These are phyloP conservation scores for Eucalyptus camaldulensis DNA, from an alignment of 345 rosid species.

Conservation along the genomic window DNA sequence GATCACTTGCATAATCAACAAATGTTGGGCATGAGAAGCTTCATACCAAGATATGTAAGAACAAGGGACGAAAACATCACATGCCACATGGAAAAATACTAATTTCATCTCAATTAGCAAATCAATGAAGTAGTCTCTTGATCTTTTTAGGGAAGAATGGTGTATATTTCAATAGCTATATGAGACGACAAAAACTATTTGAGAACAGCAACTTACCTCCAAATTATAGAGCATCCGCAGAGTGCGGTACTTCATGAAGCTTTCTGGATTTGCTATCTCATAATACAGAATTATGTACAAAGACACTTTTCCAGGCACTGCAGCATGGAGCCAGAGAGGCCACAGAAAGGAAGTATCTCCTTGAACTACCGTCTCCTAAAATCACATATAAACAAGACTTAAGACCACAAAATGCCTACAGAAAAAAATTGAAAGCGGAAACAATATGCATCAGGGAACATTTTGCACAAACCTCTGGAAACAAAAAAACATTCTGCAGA, in stretches of 20 bases:
- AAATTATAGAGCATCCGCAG: conserved; percentile 69
- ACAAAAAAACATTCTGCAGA: conserved; percentile 36
- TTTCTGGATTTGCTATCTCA: conserved; percentile 69
- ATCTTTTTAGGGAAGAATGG: neutral
- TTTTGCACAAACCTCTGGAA: conserved; percentile 67
- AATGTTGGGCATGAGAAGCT: neutral
- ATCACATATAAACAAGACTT: conserved; percentile 1
- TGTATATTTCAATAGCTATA: neutral
- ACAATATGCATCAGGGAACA: neutral
- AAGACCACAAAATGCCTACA: neutral
- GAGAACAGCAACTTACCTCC: conserved; percentile 37
- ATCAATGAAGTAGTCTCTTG: neutral
- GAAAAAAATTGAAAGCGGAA: neutral
- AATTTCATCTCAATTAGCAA: neutral
- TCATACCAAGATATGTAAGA: neutral
- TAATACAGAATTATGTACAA: conserved; percentile 64
- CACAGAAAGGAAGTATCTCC: conserved; percentile 52
- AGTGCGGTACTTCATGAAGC: conserved; percentile 74
- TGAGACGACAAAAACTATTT: neutral
- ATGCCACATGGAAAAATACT: neutral
- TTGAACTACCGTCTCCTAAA: conserved; percentile 48
- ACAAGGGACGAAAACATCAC: neutral
- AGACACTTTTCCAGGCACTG: conserved; percentile 67
- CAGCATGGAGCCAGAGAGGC: conserved; percentile 98
- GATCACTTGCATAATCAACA: neutral